Evolutionary conservation across 805 yeast species (phyloP).

Genomic region (Candida pini): DNA sequence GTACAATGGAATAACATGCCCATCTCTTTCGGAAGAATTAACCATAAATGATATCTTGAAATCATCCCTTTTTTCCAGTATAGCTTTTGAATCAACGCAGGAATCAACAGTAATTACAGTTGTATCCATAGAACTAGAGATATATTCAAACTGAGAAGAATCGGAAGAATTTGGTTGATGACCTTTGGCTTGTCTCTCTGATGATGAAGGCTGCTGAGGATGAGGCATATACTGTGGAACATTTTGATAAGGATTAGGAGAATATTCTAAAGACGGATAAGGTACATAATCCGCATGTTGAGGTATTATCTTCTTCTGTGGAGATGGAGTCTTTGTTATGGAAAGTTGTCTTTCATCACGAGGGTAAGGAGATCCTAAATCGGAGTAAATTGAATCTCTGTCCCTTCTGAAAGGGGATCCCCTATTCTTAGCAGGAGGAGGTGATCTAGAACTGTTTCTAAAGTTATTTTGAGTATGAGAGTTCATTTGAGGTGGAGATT

Average conservation of each 20-base stretch:
- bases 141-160: slow-evolving; percentile 22
- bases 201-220: too few species aligned
- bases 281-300: background rate
- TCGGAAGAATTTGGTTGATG: slow-evolving; percentile 16
- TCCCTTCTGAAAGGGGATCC: slow-evolving; percentile 3
- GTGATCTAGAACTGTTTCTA: too few species aligned
- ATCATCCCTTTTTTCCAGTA: slow-evolving; percentile 43
- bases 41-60: slow-evolving; percentile 58
- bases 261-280: slow-evolving; percentile 8
- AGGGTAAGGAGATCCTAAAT: slow-evolving; percentile 4
- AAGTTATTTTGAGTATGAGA: too few species aligned
- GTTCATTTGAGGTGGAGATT: too few species aligned
- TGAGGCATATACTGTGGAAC: too few species aligned
- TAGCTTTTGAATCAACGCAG: slow-evolving; percentile 25
- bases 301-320: slow-evolving; percentile 3
- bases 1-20: slow-evolving; percentile 56
- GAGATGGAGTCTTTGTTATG: slow-evolving; percentile 12
- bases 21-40: slow-evolving; percentile 50
- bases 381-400: slow-evolving; percentile 9
- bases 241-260: slow-evolving; percentile 18
- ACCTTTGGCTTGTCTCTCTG: too few species aligned
- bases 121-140: slow-evolving; percentile 24
- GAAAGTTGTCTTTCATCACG: slow-evolving; percentile 5
- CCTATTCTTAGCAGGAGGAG: background rate
- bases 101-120: slow-evolving; percentile 27